Conservation (phyloP, 2,329 filamentous ascomycete genomes). For the Claviceps cyperi region DNA sequence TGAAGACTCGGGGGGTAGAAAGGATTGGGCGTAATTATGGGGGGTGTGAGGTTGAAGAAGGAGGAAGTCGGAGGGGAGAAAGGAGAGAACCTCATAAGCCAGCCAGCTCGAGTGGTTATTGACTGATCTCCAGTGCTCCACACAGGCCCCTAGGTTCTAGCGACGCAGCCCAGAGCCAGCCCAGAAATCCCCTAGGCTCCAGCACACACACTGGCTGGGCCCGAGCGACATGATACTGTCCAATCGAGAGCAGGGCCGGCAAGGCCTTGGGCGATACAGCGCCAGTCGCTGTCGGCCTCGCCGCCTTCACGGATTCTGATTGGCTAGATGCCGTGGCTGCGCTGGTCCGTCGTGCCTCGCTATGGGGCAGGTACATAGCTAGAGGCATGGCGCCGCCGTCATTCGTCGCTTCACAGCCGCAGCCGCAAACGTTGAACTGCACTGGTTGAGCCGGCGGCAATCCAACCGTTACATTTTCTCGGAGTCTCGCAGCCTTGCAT, state of each 20-base stretch:
- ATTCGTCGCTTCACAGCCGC: neutral
- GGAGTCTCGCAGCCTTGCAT: neutral
- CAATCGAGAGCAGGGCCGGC: too few relatives aligned
- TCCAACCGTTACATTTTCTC: neutral
- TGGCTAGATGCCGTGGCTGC: constrained; percentile 21
- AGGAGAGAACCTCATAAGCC: constrained; percentile 12
- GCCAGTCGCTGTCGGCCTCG: constrained; percentile 8
- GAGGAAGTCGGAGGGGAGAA: constrained; percentile 20
- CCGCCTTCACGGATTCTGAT: constrained; percentile 19
- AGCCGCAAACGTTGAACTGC: neutral
- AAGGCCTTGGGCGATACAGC: too few relatives aligned
- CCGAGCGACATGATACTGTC: too few relatives aligned
- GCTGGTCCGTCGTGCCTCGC: neutral
- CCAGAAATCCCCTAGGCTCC: too few relatives aligned
- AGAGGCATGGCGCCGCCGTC: neutral
- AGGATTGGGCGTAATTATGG: constrained; percentile 8
- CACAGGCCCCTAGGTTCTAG: neutral
- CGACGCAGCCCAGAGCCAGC: too few relatives aligned
- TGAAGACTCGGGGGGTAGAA: constrained; percentile 8
- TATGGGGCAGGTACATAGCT: constrained; percentile 6
- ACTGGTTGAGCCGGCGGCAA: neutral
- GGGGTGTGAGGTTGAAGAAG: constrained; percentile 16
- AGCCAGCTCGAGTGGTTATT: neutral
- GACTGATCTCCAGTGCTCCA: neutral
- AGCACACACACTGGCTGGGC: too few relatives aligned